A percentile compares a stretch with the other conserved stretches of the same genome.
Evolutionary conservation across 306 rosid species (phyloP).

Genomic region (Malus asiatica): DNA sequence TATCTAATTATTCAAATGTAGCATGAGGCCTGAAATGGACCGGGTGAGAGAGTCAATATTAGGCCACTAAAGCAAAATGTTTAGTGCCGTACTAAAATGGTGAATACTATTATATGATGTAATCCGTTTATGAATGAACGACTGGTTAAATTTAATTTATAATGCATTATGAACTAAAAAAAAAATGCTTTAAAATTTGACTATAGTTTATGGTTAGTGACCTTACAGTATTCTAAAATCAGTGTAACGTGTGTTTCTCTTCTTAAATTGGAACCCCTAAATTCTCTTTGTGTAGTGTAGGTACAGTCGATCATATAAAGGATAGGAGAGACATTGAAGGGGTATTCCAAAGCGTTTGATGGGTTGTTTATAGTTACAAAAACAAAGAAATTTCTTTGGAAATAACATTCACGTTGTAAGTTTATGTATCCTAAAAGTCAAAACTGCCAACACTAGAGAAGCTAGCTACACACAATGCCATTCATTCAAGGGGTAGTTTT

Average conservation of each 20-base stretch:
- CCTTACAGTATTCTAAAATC: too few species aligned
- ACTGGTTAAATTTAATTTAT: too few species aligned
- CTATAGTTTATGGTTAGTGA: too few species aligned
- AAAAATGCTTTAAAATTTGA: too few species aligned
- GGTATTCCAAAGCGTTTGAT: not conserved
- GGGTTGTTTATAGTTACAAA: not conserved
- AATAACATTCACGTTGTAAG: not conserved
- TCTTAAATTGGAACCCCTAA: not conserved
- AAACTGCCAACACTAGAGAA: not conserved
- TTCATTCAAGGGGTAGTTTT: not conserved
- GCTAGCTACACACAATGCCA: not conserved
- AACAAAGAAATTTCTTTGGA: not conserved
- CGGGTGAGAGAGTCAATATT: not conserved
- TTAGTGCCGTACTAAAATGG: too few species aligned
- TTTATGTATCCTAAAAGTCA: not conserved
- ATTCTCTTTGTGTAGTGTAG: not conserved
- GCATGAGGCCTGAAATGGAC: not conserved
- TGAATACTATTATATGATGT: not conserved
- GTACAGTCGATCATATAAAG: not conserved
- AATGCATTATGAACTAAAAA: too few species aligned
- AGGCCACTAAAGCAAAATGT: not conserved
- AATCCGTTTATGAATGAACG: too few species aligned
- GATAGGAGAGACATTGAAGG: not conserved
- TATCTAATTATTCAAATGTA: not conserved
- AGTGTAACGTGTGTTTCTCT: too few species aligned